phyloP scores from a whole-genome alignment of 805 yeast genomes.

The Maudiozyma turicensis region DNA sequence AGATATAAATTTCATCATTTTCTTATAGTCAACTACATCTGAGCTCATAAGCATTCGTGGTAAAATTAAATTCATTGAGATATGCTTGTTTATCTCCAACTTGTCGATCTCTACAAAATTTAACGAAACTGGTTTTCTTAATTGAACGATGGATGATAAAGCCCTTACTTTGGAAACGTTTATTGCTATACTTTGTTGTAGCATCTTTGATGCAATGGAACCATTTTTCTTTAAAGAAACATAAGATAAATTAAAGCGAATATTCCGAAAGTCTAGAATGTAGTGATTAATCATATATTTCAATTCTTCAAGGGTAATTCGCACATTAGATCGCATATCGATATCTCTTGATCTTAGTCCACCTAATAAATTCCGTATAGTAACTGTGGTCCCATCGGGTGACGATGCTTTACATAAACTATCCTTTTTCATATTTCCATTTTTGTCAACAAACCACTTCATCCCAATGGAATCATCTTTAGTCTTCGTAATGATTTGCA shows the following conservation, averaged over 20 bases:
- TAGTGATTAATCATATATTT: slow-evolving; percentile 24
- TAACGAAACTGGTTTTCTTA: slow-evolving; percentile 6
- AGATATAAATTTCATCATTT: slow-evolving; percentile 21
- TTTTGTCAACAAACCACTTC: slow-evolving; percentile 28
- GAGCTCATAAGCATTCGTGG: slow-evolving; percentile 30
- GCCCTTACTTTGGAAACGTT: slow-evolving; percentile 9
- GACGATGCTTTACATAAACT: slow-evolving; percentile 18
- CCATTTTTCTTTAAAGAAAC: slow-evolving; percentile 16
- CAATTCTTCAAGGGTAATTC: slow-evolving; percentile 19
- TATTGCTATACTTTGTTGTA: slow-evolving; percentile 8
- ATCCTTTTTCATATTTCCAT: slow-evolving; percentile 20
- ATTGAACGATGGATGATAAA: slow-evolving; percentile 7
- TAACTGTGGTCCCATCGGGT: slow-evolving; percentile 31
- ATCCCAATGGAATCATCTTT: slow-evolving; percentile 26
- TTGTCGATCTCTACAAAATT: slow-evolving; percentile 12
- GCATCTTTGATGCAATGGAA: slow-evolving; percentile 8
- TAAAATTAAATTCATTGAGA: slow-evolving; percentile 16
- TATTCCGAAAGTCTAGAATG: slow-evolving; percentile 22
- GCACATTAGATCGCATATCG: slow-evolving; percentile 21
- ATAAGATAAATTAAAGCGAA: slow-evolving; percentile 26
- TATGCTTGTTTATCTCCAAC: slow-evolving; percentile 5
- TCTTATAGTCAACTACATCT: slow-evolving; percentile 16
- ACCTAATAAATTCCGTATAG: slow-evolving; percentile 26
- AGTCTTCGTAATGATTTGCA: slow-evolving; percentile 28
- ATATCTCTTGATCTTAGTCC: slow-evolving; percentile 29